Base-by-base conservation (phyloP, 352 stramenopile genomes). In the Pythium brachiatum region DNA sequence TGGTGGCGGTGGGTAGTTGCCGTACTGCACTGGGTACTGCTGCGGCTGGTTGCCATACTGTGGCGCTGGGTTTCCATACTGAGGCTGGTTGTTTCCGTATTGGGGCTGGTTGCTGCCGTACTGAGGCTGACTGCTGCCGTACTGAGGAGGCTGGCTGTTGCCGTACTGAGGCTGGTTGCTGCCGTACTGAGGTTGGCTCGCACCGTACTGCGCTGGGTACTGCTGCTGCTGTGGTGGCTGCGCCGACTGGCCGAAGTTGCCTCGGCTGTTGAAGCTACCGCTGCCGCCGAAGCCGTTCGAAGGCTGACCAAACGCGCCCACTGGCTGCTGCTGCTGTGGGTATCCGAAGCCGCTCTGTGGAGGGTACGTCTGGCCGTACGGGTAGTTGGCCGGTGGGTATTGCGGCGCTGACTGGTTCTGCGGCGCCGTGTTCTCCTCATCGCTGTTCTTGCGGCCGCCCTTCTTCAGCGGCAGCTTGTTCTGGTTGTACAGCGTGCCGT, bases 401-500 rank as follows among this genome's bases (percentile, higher is more conserved):
- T 66, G 57, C 23, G 66, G 73, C 25, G 32, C 20, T 47, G 39
- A 27, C 60, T 41, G 44, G 41, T 31, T 58, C 38, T 5, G 48
- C 44, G 29, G 60, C 41, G 60, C 60, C 31, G 43, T 66, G 41
- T 62, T 61, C 51, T 91, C 81, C 54, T 92, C 81, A 68, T 89
- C 79, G 57, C 70, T 85, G 68, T 79, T 80, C 57, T 75, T 79
- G 60, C 75, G 71, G 34, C 51, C 61, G 39, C 57, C 76, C 72
- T 76, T 72, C 54, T 76, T 75, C 46, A 65, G 59, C 39, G 83
- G 69, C 52, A 73, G 59, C 18, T 47, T 59, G 50, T 82, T 76
- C 57, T 80, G 60, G 71, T 83, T 74, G 73, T 90, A 95, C 13
- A 95, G 80, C 57, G 86, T 81, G 20, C 68, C 65, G 44, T 79